These are phyloP conservation scores for Pachyrhizus erosus DNA, from an alignment of 306 rosid genomes.

Conservation along the genomic window DNA sequence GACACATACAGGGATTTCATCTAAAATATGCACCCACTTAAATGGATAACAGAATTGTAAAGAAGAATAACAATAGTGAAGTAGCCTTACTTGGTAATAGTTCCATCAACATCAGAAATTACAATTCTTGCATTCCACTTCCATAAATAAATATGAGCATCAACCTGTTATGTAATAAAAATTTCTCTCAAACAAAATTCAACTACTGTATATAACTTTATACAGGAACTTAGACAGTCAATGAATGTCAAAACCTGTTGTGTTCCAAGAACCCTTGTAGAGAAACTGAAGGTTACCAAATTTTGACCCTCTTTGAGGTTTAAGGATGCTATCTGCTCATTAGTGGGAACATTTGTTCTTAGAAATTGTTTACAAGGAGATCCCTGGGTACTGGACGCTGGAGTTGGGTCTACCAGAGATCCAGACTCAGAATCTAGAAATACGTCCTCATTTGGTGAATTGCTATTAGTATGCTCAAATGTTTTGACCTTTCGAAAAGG, in stretches of 20 bases:
- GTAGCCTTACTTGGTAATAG: constrained; percentile 91
- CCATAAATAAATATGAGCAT: constrained; percentile 98
- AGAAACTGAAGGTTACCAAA: constrained; percentile 86
- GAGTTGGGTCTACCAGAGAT: constrained; percentile 53
- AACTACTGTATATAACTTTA: constrained; percentile 20
- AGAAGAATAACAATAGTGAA: constrained; percentile 32
- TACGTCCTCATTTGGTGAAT: constrained; percentile 72
- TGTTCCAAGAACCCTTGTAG: constrained; percentile 88
- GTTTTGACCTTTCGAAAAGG: constrained; percentile 93
- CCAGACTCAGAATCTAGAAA: constrained; percentile 90
- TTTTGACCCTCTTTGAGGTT: constrained; percentile 96
- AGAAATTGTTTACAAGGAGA: constrained; percentile 72
- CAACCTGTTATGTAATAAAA: constrained; percentile 68
- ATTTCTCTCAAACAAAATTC: constrained; percentile 39
- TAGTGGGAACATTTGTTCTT: constrained; percentile 95
- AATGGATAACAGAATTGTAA: constrained; percentile 14
- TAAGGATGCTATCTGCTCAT: constrained; percentile 94
- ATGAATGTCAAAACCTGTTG: constrained; percentile 79
- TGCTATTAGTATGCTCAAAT: constrained; percentile 71
- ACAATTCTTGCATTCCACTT: constrained; percentile 95
- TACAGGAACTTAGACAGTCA: constrained; percentile 26
- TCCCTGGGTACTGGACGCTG: constrained; percentile 45
- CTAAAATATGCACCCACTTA: constrained; percentile 23
- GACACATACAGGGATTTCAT: constrained; percentile 11
- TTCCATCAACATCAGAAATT: constrained; percentile 98